Conservation (phyloP, 208 protist species). For the Leishmania turanica region DNA sequence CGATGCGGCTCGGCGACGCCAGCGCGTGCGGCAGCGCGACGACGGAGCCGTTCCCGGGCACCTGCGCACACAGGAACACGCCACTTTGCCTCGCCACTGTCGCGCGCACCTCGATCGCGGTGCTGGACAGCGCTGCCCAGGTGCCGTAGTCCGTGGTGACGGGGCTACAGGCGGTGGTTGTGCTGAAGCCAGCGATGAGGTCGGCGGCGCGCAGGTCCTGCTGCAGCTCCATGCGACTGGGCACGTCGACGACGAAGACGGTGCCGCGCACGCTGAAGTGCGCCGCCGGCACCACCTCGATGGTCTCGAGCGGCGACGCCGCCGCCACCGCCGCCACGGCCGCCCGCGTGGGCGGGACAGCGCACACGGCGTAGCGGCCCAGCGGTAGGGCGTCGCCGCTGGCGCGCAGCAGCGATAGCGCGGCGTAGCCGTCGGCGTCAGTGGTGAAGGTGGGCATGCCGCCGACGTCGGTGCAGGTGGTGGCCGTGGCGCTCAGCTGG, state of each 20-base stretch:
- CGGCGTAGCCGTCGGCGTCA: constrained; percentile 42
- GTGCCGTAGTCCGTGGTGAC: constrained; percentile 37
- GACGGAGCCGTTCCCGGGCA: constrained; percentile 43
- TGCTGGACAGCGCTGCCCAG: constrained; percentile 32
- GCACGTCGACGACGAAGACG: constrained; percentile 41
- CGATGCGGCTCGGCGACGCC: constrained; percentile 11
- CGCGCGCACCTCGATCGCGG: constrained; percentile 41
- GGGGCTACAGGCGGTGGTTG: constrained; percentile 33
- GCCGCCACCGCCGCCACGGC: background rate
- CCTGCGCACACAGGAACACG: constrained; percentile 53
- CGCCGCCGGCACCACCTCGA: constrained; percentile 12
- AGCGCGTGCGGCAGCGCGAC: constrained; percentile 32
- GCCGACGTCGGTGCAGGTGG: background rate
- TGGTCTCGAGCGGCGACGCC: background rate
- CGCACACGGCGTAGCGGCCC: constrained; percentile 53
- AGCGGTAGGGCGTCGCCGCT: constrained; percentile 28
- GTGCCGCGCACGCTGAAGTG: constrained; percentile 47
- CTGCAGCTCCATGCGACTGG: constrained; percentile 39
- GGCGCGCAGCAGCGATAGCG: constrained; percentile 25
- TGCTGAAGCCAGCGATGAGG: constrained; percentile 59
- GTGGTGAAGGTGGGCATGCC: constrained; percentile 24
- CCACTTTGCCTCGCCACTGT: background rate
- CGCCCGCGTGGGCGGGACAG: constrained; percentile 5
- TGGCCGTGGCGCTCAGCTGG: constrained; percentile 23
- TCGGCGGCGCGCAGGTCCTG: constrained; percentile 34